Base-by-base conservation (phyloP, 2,329 filamentous ascomycete genomes). In the Beauveria rudraprayagi region DNA sequence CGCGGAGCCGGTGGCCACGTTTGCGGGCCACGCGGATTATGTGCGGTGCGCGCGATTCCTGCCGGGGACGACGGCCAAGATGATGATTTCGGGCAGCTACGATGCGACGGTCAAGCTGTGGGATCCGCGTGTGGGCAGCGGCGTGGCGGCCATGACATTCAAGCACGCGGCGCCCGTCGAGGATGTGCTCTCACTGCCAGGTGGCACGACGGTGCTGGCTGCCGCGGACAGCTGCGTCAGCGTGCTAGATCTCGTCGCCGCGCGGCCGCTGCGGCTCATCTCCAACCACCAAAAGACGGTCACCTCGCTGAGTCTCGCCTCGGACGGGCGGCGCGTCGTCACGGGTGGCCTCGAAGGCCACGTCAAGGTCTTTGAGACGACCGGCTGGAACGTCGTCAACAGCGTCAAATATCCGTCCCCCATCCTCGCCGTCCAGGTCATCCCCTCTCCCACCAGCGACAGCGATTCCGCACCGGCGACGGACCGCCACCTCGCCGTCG, bases 231-330 rank as follows among this genome's bases (percentile, higher is more conserved):
- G 90, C 70, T 85, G 90, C 64, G 91, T 99, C 69, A 92, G 90
- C 6, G 91, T 99, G 11, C 82, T 99, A 64, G 94, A 99, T 72
- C 83, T 99, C 50, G 89, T 97, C 17, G 93, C 92, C 55, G 94
- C 90, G 28, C 91, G 91, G 70, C 92, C 93, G 5, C 79, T 96
- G 62, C 88, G 92, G 67, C 80, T 96, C 70, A 87, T 99, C 65
- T 88, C 87, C 67, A 97, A 95, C 72, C 94, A 99, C 75, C 94
- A 99, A 72, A 99, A 97, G 84, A 96, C 94, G 0, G 92, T 99
- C 63, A 97, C 94, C 0, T 87, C 89, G 8, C 81, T 99, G 60
- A 87, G 88, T 56, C 78, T 95, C 40, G 92, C 92, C 8, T 92
- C 91, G 50, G 85, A 89, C 66, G 90, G 90, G 52, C 85, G 85